Evolutionary conservation across 2,329 filamentous ascomycete genomes (phyloP).

Genomic region (Calonectria naviculata): DNA sequence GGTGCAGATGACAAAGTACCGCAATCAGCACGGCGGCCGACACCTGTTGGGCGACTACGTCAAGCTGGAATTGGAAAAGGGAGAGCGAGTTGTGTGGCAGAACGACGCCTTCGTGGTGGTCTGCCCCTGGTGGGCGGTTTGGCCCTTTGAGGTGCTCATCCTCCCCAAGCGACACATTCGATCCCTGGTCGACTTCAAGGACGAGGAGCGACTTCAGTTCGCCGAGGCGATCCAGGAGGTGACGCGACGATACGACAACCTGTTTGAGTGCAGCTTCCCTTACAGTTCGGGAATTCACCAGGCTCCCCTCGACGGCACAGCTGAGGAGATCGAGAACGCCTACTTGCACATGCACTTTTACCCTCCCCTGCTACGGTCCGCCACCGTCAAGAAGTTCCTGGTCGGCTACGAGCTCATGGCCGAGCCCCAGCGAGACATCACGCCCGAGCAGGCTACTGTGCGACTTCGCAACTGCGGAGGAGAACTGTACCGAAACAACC

Average conservation of each 20-base stretch:
- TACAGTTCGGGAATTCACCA: constrained; percentile 98
- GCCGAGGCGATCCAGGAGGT: constrained; percentile 90
- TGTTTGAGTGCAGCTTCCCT: constrained; percentile 96
- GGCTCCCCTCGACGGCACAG: constrained; percentile 84
- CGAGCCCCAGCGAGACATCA: constrained; percentile 98
- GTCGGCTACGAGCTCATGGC: constrained; percentile 97
- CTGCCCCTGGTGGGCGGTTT: constrained; percentile 97
- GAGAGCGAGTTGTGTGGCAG: constrained; percentile 88
- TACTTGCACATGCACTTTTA: constrained; percentile 99
- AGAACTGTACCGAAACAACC: constrained; percentile 81
- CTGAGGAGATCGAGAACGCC: constrained; percentile 86
- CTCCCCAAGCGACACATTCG: constrained; percentile 86
- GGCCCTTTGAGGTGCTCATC: constrained; percentile 97
- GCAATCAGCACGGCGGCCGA: constrained; percentile 74
- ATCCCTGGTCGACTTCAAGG: constrained; percentile 83
- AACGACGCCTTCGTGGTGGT: constrained; percentile 88
- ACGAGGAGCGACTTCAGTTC: constrained; percentile 76
- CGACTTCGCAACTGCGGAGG: constrained; percentile 81
- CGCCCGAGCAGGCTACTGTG: constrained; percentile 91
- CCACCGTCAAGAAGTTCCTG: constrained; percentile 94
- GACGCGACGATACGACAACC: constrained; percentile 92
- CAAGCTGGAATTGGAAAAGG: constrained; percentile 81
- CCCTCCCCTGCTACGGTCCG: constrained; percentile 89
- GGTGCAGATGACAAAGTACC: constrained; percentile 82
- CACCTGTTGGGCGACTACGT: constrained; percentile 91